Base-by-base conservation (phyloP, 345 rosid species). In the Gossypium raimondii region DNA sequence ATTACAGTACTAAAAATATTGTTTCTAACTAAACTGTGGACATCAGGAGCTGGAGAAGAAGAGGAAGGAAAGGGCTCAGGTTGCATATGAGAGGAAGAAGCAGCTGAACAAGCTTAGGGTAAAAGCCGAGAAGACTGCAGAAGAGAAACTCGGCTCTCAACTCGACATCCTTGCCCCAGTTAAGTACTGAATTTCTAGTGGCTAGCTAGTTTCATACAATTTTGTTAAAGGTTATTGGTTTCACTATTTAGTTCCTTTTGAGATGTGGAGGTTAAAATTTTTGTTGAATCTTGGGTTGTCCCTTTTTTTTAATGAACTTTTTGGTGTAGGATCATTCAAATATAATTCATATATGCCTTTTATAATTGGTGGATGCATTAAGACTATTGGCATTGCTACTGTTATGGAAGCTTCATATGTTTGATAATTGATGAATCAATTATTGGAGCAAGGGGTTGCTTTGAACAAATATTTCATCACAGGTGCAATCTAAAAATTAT, bases 131-230 rank as follows among this genome's bases (percentile, higher is more conserved):
- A 87, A 82, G 59, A 80, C 73, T 60, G 89, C 84, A 1, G 93
- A 89, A 66, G 91, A 87, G 81, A 89, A 89, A 78, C 91, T 89
- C 25, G 91, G 91, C 45, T 22, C 89, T 34, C 88, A 83, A 63
- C 59, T 85, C 48, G 91, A 83, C 9, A 50, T 89, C 7, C 41
- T 34, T 34, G 41, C 41, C 41, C 41, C 41, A 0, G 41, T 34
- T 5, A 50, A 12, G 53, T 50, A 4, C 4, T 14, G 53, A 50
- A 5, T 17, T 52, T 66, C 38, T 48, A 13, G 48, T 70, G 13
- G 8, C 16, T 61, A 69, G 65, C 22, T 68, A 74, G 70, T 51
- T 62, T 73, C 63, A 11, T 38, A 25, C 56, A 73, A 73, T 59
- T 72, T 73, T 73, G 75, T 18, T 38, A 29, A 25, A 25, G 45